phyloP scores from a whole-genome alignment of 306 rosid genomes.

The Cucurbita moschata region DNA sequence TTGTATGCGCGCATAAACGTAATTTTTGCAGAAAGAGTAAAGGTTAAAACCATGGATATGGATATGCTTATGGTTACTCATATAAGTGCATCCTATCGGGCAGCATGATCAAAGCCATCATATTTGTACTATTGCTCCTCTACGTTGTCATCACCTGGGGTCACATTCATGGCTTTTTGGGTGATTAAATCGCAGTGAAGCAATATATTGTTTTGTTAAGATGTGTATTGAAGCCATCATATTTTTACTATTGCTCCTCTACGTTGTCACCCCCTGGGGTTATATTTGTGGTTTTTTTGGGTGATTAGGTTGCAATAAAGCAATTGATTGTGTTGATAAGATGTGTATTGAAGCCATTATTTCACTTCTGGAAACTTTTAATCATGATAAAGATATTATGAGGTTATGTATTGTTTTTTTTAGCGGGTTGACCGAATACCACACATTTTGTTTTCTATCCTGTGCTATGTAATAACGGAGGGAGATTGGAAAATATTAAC shows the following conservation, averaged over 20 bases:
- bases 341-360: neutral
- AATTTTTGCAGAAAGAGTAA: neutral
- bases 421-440: neutral
- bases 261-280: neutral
- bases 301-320: neutral
- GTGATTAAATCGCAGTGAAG: neutral
- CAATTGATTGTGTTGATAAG: neutral
- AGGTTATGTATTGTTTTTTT: neutral
- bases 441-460: neutral
- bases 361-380: neutral
- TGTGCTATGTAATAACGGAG: neutral
- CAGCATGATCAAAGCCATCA: conserved; percentile 3
- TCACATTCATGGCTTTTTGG: neutral
- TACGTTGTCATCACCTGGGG: neutral
- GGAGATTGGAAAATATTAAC: neutral
- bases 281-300: neutral
- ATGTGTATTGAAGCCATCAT: neutral
- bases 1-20: neutral
- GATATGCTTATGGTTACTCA: neutral
- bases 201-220: neutral
- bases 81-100: neutral
- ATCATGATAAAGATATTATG: neutral
- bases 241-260: neutral
- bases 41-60: neutral
- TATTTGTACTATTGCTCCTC: neutral